A percentile compares a stretch with the other conserved stretches of the same genome.
phyloP scores from a whole-genome alignment of 768 basidiomycete genomes.

The Russula sp. region DNA sequence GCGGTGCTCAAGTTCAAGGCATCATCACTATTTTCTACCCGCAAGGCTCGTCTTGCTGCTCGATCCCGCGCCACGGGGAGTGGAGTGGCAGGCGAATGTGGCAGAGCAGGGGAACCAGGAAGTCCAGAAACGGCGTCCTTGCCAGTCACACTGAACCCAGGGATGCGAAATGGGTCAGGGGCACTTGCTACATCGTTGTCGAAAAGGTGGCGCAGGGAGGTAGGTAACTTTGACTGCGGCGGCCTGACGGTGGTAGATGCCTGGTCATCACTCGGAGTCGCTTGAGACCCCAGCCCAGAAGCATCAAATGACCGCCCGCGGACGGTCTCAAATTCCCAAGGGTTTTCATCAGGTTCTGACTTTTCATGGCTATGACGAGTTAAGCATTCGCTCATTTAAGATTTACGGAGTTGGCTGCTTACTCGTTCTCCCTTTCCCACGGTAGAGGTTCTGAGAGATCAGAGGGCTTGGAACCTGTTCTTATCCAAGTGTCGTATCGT shows the following conservation, averaged over 20 bases:
- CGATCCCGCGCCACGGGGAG: conserved; percentile 39
- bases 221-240: conserved; percentile 56
- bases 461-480: conserved; percentile 38
- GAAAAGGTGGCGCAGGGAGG: conserved; percentile 77
- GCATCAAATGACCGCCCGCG: conserved; percentile 41
- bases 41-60: conserved; percentile 36
- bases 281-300: conserved; percentile 12
- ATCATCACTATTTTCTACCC: conserved; percentile 41
- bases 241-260: conserved; percentile 51
- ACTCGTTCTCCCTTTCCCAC: conserved; percentile 68
- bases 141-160: conserved; percentile 35
- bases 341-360: conserved; percentile 36
- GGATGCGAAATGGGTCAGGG: conserved; percentile 45
- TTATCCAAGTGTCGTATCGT: conserved; percentile 70
- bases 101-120: conserved; percentile 29
- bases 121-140: conserved; percentile 30
- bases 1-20: conserved; percentile 45
- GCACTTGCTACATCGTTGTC: conserved; percentile 48
- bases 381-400: conserved; percentile 30
- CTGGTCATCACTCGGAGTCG: conserved; percentile 12
- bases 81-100: conserved; percentile 38
- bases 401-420: conserved; percentile 22
- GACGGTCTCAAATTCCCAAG: conserved; percentile 79
- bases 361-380: conserved; percentile 28
- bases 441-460: conserved; percentile 60